Conservation (phyloP, 768 basidiomycete species). For the Mycena rosella region DNA sequence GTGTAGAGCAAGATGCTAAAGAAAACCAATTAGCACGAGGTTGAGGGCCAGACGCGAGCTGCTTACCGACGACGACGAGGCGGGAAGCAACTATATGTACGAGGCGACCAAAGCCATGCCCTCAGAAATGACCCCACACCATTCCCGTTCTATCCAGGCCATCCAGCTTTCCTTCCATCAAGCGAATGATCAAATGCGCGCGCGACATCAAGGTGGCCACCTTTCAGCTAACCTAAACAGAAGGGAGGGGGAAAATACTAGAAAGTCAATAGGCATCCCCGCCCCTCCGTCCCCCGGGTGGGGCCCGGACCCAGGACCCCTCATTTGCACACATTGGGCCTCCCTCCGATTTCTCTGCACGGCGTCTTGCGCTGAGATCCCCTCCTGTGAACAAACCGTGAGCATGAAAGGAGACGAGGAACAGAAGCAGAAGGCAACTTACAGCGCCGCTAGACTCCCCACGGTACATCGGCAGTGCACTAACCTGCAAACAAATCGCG, state of each 20-base stretch:
- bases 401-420: not conserved
- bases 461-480: not conserved
- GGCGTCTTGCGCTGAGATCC: not conserved
- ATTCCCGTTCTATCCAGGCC: not conserved
- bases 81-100: not conserved
- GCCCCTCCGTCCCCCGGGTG: not conserved
- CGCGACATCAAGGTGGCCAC: not conserved
- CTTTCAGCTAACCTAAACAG: not conserved
- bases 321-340: not conserved
- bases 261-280: not conserved
- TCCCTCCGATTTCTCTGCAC: not conserved
- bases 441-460: conserved; percentile 1
- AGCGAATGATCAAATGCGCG: not conserved
- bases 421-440: not conserved
- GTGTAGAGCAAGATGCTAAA: not conserved
- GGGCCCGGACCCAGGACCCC: not conserved
- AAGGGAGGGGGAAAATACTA: not conserved
- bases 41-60: not conserved
- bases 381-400: not conserved
- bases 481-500: not conserved
- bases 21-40: not conserved
- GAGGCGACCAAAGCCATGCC: not conserved
- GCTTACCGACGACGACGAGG: not conserved
- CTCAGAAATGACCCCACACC: not conserved
- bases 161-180: not conserved